Base-by-base conservation (phyloP, 352 stramenopile genomes). In the Phytophthora meadii region DNA sequence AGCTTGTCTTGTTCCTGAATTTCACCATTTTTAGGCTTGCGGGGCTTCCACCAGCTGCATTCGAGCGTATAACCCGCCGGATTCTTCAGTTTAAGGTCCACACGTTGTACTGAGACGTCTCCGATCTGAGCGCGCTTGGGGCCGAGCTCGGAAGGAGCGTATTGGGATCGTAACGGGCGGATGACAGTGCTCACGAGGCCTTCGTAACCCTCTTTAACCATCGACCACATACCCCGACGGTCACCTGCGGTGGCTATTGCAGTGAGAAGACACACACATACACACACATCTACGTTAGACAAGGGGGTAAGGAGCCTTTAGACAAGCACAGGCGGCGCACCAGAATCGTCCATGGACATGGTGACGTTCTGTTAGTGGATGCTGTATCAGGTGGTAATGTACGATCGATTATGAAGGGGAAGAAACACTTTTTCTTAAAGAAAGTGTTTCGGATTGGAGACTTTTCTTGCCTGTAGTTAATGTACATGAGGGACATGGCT, bases 41-140 rank as follows among this genome's bases (percentile, higher is more conserved):
- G 77, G 5, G 81, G 77, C 67, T 92, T 92, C 87, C 87, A 95
- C 87, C 87, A 95, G 61, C 87, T 95, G 73, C 87, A 95, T 57
- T 95, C 82, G 72, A 94, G 77, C 19, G 84, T 89, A 47, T 84
- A 87, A 4, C 85, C 85, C 10, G 74, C 85, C 17, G 73, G 65
- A 36, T 94, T 94, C 72, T 88, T 89, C 34, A 95, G 85, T 61
- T 87, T 76, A 5, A 95, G 30, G 51, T 95, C 87, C 22, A 84
- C 55, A 22, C 87, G 84, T 15, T 89, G 72, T 28, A 87, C 84
- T n/a, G 82, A 73, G 3, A 89, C 70, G 44, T 83, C 71, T 34
- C 74, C 72, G 41, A 95, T 72, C 47, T 91, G 62, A 27, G 77
- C 54, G 41, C 74, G 75, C 61, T 74, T 88, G 1, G 84, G 83